Conservation (phyloP, 306 rosid species). For the Mimosa bimucronata region DNA sequence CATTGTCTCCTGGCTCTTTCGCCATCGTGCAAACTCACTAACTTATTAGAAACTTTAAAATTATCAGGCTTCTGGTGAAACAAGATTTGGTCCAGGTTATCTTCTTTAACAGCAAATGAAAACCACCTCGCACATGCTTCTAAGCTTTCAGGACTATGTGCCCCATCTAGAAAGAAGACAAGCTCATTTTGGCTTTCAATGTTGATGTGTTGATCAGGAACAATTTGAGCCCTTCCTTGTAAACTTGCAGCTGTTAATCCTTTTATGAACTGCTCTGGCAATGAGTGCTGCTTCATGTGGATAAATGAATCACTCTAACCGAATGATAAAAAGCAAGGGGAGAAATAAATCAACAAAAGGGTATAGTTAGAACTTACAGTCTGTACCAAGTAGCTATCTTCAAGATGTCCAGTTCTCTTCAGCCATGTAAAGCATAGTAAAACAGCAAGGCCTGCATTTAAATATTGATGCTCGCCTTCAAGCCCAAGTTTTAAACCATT, state of each 20-base stretch:
- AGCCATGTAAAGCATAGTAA: constrained; percentile 91
- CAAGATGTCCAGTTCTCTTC: constrained; percentile 67
- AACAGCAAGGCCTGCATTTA: constrained; percentile 92
- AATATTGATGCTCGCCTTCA: constrained; percentile 93
- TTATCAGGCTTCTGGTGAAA: constrained; percentile 46
- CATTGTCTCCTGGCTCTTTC: constrained; percentile 53
- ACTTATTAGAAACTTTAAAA: constrained; percentile 47
- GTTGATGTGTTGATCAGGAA: constrained; percentile 57
- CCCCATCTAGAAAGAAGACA: constrained; percentile 89
- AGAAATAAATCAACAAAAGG: constrained; percentile 12
- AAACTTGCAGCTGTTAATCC: constrained; percentile 81
- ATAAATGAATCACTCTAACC: constrained; percentile 37
- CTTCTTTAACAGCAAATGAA: constrained; percentile 63
- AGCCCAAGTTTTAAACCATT: constrained; percentile 83
- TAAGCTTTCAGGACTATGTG: constrained; percentile 98
- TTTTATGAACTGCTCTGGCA: constrained; percentile 79
- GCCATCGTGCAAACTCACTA: constrained; percentile 39
- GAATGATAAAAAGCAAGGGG: constrained; percentile 21
- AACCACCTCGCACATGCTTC: constrained; percentile 91
- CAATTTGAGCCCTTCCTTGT: constrained; percentile 96
- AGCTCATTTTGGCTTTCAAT: constrained; percentile 60
- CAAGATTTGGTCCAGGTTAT: constrained; percentile 46
- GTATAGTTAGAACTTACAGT: constrained; percentile 56
- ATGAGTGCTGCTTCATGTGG: constrained; percentile 54
- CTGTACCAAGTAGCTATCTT: constrained; percentile 48